Base-by-base conservation (phyloP, 306 rosid genomes). In the Quercus alba region DNA sequence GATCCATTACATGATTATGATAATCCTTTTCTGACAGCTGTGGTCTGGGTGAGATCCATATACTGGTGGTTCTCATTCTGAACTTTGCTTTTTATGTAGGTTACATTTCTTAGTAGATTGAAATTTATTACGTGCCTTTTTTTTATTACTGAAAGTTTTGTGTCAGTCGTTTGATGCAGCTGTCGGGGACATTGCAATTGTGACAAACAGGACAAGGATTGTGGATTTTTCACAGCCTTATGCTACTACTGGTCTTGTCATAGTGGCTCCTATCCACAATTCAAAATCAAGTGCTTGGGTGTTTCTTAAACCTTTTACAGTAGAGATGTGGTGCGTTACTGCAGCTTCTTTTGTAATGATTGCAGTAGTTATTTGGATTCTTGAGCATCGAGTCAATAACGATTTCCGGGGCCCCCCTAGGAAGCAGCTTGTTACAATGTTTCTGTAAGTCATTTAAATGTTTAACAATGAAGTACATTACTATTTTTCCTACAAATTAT, bases 191-290 rank as follows among this genome's bases (percentile, higher is more conserved):
- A 90, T 95, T 77, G 89, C 97, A 68, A 95, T 95, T 73, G 98
- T 91, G 75, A 90, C 91, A 31, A 95, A 95, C 86, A 91, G 99
- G 28, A 93, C 98, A 4, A 85, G 6, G 85, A 79, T 84, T 62
- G 99, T 76, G 46, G 99, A 95, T 79, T 95, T 95, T 89, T 93
- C 98, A 75, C 99, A 93, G 93, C 99, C 99, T 77, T 95, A 83
- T 81, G 86, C 93, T 78, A 79, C 91, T 66, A 89, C 96, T 28
- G 92, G 96, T 75, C 97, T 95, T 77, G 98, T 95, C 72, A 82
- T 95, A 79, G 99, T 95, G 85, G 99, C 94, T 56, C 96, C 99
- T 11, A 80, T 89, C 72, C 64, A 58, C 70, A 86, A 78, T 73
- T 72, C 81, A 74, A 85, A 83, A 83, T 77, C 98, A 76, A 88